Evolutionary conservation across 2,329 filamentous ascomycete species (phyloP).

Genomic region (Fusarium pseudoanthophilum): DNA sequence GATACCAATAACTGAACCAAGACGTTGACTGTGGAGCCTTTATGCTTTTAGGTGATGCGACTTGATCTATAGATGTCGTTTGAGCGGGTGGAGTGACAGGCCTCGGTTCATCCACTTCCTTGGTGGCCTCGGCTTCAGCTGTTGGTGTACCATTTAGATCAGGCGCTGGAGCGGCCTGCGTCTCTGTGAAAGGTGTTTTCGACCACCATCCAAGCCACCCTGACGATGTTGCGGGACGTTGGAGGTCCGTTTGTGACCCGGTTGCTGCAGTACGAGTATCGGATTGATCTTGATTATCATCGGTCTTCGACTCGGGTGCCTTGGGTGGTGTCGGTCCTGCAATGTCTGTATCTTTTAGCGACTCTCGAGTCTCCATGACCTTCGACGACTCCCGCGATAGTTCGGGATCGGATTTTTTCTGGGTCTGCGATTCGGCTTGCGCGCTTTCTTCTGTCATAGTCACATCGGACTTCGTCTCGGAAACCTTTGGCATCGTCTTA

Average conservation of each 20-base stretch:
- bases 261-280: neutral
- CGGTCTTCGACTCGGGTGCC: neutral
- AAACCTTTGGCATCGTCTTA: slow-evolving; percentile 41
- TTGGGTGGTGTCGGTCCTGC: slow-evolving; percentile 8
- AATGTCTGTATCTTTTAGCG: neutral
- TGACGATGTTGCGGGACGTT: slow-evolving; percentile 50
- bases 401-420: slow-evolving; percentile 10
- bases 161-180: slow-evolving; percentile 15
- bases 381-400: neutral
- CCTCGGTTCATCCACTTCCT: slow-evolving; percentile 26
- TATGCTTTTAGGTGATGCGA: slow-evolving; percentile 22
- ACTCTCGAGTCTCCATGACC: neutral
- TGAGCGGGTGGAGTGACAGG: slow-evolving; percentile 42
- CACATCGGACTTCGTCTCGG: slow-evolving; percentile 39
- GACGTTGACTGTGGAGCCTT: slow-evolving; percentile 42
- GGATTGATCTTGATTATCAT: slow-evolving; percentile 5
- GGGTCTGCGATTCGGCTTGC: slow-evolving; percentile 18
- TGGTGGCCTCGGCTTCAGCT: slow-evolving; percentile 15
- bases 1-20: slow-evolving; percentile 57
- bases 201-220: slow-evolving; percentile 68
- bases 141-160: slow-evolving; percentile 28
- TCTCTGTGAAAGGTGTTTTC: slow-evolving; percentile 44
- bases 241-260: neutral
- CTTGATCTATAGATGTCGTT: slow-evolving; percentile 24
- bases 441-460: slow-evolving; percentile 25